Base-by-base conservation (phyloP, 805 yeast species). In the Candida multigemmis region DNA sequence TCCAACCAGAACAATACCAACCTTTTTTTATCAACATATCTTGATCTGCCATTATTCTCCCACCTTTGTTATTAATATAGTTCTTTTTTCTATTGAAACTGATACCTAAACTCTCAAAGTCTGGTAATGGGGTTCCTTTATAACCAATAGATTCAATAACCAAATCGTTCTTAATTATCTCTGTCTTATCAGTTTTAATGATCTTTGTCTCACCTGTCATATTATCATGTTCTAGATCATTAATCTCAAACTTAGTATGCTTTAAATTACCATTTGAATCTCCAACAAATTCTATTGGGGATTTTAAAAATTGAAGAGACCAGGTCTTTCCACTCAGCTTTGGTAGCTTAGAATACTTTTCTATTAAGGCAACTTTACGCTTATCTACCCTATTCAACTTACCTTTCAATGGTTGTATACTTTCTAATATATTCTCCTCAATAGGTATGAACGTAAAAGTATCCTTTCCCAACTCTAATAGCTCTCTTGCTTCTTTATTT, bases 1-100 rank as follows among this genome's bases (percentile, higher is more conserved):
- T 77, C 98, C 98, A 91, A 0, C 98, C 98, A 6, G 86, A 61
- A 2, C 82, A 76, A 41, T 86, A 89, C 32, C 84, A 55, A 1
- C 84, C 79, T 2, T 44, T 44, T 23, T 47, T 38, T 23, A 41
- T 46, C 46, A 56, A 16, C 6, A 38, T 29, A 34, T 38, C 22
- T 6, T 42, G 30, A 3, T 26, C 23, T 6, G 44, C 26, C 17
- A 45, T 31, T 6, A 59, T 32, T 21, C 66, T 48, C 4, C 68
- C 68, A 10, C 44, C 50, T 19, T 52, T 44, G 32, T 60, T 57
- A 11, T 41, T 34, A 5, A 62, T 33, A 21, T 45, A 41, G 31
- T 60, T 56, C 14, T 26, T 30, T 7, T 25, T 25, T 3, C 21
- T 24, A 16, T 53, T 50, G 27, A 54, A 61, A 20, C 33, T 27